Base-by-base conservation (phyloP, 768 basidiomycete genomes). In the Cystofilobasidium bisporidii region DNA sequence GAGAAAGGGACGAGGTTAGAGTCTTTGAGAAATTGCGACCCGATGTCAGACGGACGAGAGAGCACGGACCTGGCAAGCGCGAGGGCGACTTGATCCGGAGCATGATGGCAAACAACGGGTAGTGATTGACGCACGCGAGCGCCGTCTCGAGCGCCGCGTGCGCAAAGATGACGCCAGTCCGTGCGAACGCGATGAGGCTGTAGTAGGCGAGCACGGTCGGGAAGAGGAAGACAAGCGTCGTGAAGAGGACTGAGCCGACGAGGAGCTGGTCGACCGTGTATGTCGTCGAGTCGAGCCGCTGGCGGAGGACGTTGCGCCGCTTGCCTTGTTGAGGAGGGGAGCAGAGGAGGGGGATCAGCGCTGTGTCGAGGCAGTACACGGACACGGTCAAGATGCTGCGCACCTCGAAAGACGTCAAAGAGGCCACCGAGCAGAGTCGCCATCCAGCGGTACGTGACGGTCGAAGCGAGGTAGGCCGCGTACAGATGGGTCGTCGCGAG, bases 221-320 rank as follows among this genome's bases (percentile, higher is more conserved):
- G 36, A 77, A 71, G 24, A 78, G 71, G 65, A 78, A 78, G 3
- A 74, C 70, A 15, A 77, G 75, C 30, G 77, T 73, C 1, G 77
- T 78, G 71, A 78, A 78, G 1, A 78, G 71, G 33, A 78, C 61
- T 0, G 96, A 93, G 6, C 94, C 94, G 41, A 97, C 87, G n/a
- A 98, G 80, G 2, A 98, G 82, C 74, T 97, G 91, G 75, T 98
- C 94, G 32, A 92, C 81, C 63, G 91, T 89, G 72, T 96, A 98
- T 65, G 86, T 83, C 84, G 89, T 91, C 0, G 87, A 83, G 73
- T 98, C 96, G 4, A 85, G 86, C n/a, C 93, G 84, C 62, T 87
- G 83, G 38, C 93, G 84, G 9, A 99, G 79, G 12, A 86, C 84
- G 74, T 98, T 98, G 73, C 84, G 86, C 57, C 91, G 83, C 77